These are phyloP conservation scores for Annona cherimola DNA, from an alignment of 164 flowering plant species.

Conservation along the genomic window DNA sequence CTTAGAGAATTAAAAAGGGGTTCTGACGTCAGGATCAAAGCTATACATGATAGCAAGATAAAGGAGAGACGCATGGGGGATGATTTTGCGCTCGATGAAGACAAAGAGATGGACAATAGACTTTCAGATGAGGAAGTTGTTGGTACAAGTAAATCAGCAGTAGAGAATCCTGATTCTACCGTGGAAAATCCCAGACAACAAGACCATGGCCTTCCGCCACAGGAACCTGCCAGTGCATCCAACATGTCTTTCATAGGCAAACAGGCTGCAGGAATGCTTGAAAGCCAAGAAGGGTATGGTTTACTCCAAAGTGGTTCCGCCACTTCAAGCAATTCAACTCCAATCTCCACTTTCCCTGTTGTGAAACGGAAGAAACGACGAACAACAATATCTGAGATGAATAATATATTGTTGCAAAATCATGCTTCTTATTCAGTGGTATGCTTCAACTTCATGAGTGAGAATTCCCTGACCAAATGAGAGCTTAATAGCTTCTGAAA, in stretches of 20 bases:
- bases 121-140: neutral
- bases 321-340: constrained; percentile 4
- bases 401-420: neutral
- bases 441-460: neutral
- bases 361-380: constrained; percentile 9
- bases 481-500: neutral
- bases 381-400: constrained; percentile 4
- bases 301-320: constrained; percentile 3
- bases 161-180: neutral
- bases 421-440: constrained; percentile 5
- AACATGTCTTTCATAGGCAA: constrained; percentile 5
- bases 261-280: neutral
- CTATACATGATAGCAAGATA: constrained; percentile 11
- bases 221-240: neutral
- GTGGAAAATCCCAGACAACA: constrained; percentile 8
- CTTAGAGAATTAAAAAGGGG: constrained; percentile 11
- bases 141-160: constrained; percentile 6
- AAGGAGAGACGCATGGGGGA: constrained; percentile 6
- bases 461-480: neutral
- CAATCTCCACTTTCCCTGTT: neutral
- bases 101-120: constrained; percentile 11
- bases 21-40: constrained; percentile 8
- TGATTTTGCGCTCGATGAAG: constrained; percentile 16
- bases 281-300: neutral
- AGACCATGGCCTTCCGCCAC: constrained; percentile 2